phyloP scores from a whole-genome alignment of 441 rosid species.

The Metrosideros polymorpha region DNA sequence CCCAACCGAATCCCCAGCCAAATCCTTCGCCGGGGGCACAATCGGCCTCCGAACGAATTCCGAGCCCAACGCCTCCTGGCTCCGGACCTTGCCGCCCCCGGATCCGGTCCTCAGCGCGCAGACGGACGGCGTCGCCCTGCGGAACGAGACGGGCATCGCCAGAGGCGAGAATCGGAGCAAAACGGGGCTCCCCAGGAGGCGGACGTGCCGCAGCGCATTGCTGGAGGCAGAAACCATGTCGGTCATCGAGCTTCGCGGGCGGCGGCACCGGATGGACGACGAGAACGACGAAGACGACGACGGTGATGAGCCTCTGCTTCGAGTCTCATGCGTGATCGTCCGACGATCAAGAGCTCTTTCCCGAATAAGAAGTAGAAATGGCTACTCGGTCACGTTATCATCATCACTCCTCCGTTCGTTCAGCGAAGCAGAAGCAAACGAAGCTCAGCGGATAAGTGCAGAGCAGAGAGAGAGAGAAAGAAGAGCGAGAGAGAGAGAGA shows the following conservation, averaged over 20 bases:
- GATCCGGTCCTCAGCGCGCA: slow-evolving; percentile 48
- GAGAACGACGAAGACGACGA: not conserved
- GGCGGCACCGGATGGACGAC: not conserved
- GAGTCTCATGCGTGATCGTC: not conserved
- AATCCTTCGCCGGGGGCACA: slow-evolving; percentile 14
- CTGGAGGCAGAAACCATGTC: not conserved
- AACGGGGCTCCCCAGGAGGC: not conserved
- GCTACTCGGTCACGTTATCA: not conserved
- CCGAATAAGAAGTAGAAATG: not conserved
- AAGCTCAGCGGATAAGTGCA: not conserved
- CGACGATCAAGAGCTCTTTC: not conserved
- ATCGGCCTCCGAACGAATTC: slow-evolving; percentile 49
- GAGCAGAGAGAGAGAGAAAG: not conserved
- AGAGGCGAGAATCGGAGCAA: not conserved
- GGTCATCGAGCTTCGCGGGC: not conserved
- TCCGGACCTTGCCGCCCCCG: slow-evolving; percentile 31
- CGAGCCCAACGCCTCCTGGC: slow-evolving; percentile 25
- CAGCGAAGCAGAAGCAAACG: not conserved
- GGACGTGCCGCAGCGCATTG: not conserved
- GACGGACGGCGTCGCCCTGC: slow-evolving; percentile 9
- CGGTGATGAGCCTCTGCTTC: not conserved
- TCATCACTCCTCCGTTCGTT: not conserved
- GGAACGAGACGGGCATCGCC: slow-evolving; percentile 25
- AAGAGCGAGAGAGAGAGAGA: not conserved
- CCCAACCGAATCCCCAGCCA: slow-evolving; percentile 15